These are phyloP conservation scores for Malassezia pachydermatis DNA, from an alignment of 1,284 basidiomycete genomes.

Conservation along the genomic window DNA sequence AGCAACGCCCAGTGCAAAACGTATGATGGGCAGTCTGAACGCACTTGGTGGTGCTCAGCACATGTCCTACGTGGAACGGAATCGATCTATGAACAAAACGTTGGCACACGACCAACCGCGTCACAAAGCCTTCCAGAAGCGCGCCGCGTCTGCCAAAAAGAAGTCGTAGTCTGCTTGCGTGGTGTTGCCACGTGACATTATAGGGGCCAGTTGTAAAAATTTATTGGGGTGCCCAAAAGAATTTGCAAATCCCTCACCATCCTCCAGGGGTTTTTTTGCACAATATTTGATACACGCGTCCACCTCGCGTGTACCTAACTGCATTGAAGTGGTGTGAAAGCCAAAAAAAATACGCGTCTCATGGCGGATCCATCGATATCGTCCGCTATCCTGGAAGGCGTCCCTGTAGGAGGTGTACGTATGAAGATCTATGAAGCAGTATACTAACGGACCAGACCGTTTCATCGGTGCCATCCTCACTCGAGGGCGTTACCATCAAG, in stretches of 20 bases:
- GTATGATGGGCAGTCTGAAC: constrained; percentile 44
- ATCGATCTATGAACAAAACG: constrained; percentile 44
- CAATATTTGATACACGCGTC: too few relatives aligned
- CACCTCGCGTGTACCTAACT: too few relatives aligned
- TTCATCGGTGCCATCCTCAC: not conserved
- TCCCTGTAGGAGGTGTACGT: constrained; percentile 6
- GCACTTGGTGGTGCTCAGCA: constrained; percentile 47
- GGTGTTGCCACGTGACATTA: constrained; percentile 1
- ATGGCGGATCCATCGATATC: constrained; percentile 15
- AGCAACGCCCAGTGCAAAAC: constrained; percentile 26
- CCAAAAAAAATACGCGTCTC: too few relatives aligned
- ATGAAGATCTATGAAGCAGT: too few relatives aligned
- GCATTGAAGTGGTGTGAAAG: too few relatives aligned
- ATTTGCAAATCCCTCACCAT: constrained; percentile 11
- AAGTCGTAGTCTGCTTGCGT: not conserved
- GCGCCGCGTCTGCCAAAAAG: constrained; percentile 19
- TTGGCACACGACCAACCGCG: constrained; percentile 36
- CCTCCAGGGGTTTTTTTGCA: too few relatives aligned
- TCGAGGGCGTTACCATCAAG: constrained; percentile 12
- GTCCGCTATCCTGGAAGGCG: constrained; percentile 13
- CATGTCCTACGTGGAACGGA: constrained; percentile 48
- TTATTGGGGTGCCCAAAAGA: not conserved
- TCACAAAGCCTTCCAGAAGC: constrained; percentile 39
- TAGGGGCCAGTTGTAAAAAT: not conserved
- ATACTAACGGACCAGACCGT: not conserved